Conservation (phyloP, 352 stramenopile species). For the Globisporangium emineosum region DNA sequence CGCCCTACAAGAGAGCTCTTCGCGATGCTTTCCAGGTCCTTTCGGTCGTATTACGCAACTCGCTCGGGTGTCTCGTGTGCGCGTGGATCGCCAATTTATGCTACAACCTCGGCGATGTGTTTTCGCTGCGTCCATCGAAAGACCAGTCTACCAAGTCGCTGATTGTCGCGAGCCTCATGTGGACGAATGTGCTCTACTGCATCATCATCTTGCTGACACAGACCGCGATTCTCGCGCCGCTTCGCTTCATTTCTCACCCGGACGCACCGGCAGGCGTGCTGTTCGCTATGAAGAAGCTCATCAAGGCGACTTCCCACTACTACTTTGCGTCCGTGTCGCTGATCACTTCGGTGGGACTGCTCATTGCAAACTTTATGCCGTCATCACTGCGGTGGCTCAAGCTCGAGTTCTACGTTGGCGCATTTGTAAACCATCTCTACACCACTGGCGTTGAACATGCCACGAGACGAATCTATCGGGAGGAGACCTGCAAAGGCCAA, state of each 20-base stretch:
- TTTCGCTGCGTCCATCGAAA: slow-evolving; percentile 20
- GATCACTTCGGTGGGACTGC: not conserved
- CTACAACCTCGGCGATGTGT: slow-evolving; percentile 28
- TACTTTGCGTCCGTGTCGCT: slow-evolving; percentile 3
- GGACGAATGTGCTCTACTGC: slow-evolving; percentile 18
- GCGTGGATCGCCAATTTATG: slow-evolving; percentile 23
- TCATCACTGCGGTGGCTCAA: not conserved
- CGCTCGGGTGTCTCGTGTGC: slow-evolving; percentile 19
- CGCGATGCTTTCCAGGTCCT: too few species aligned
- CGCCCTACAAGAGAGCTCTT: too few species aligned
- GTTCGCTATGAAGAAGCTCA: slow-evolving; percentile 6
- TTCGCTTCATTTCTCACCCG: slow-evolving; percentile 15
- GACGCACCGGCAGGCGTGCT: not conserved
- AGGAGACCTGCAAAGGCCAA: slow-evolving; percentile 1
- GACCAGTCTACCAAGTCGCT: slow-evolving; percentile 27
- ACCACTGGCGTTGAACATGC: not conserved
- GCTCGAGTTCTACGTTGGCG: slow-evolving; percentile 3
- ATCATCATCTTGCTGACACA: slow-evolving; percentile 6
- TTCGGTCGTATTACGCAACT: too few species aligned
- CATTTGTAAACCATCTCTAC: not conserved
- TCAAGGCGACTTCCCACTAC: not conserved
- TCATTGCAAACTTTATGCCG: not conserved
- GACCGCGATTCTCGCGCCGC: not conserved
- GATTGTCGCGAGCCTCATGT: slow-evolving; percentile 24
- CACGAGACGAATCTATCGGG: slow-evolving; percentile 3